phyloP scores from a whole-genome alignment of 345 rosid genomes.

The Melastoma malabathricum region DNA sequence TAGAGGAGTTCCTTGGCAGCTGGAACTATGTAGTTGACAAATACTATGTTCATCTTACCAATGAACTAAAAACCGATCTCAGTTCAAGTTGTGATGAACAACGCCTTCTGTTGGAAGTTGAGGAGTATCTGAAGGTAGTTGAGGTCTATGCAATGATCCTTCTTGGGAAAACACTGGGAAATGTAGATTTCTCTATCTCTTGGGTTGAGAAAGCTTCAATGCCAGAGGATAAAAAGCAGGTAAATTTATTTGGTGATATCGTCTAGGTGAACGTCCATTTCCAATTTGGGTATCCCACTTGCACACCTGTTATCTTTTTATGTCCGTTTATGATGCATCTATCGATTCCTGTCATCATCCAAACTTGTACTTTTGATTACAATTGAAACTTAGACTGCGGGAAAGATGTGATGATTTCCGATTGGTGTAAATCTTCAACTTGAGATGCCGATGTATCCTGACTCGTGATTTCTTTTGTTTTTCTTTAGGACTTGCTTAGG shows the following conservation, averaged over 20 bases:
- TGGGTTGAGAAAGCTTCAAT: slow-evolving; percentile 76
- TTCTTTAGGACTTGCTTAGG: slow-evolving; percentile 52
- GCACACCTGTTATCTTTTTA: too few species aligned
- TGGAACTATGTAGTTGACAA: slow-evolving; percentile 47
- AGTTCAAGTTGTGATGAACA: slow-evolving; percentile 21
- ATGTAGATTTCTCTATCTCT: slow-evolving; percentile 46
- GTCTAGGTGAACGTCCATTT: too few species aligned
- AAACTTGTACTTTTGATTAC: too few species aligned
- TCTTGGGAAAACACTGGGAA: slow-evolving; percentile 38
- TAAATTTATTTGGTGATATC: slow-evolving; percentile 9
- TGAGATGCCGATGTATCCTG: too few species aligned
- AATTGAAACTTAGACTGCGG: too few species aligned
- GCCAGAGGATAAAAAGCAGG: slow-evolving; percentile 73
- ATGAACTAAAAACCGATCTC: slow-evolving; percentile 14
- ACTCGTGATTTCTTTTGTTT: slow-evolving; percentile 1
- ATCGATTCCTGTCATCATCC: too few species aligned
- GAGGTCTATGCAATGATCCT: slow-evolving; percentile 55
- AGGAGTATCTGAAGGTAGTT: slow-evolving; percentile 43
- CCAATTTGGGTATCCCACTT: too few species aligned
- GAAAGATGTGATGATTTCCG: too few species aligned
- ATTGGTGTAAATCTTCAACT: too few species aligned
- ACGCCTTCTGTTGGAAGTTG: slow-evolving; percentile 23
- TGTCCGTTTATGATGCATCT: too few species aligned
- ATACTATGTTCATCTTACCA: slow-evolving; percentile 21
- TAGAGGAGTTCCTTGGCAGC: slow-evolving; percentile 59